A percentile compares a stretch with the other conserved stretches of the same genome.
Evolutionary conservation across 805 yeast species (phyloP).

Genomic region (Kuraishia ogatae): DNA sequence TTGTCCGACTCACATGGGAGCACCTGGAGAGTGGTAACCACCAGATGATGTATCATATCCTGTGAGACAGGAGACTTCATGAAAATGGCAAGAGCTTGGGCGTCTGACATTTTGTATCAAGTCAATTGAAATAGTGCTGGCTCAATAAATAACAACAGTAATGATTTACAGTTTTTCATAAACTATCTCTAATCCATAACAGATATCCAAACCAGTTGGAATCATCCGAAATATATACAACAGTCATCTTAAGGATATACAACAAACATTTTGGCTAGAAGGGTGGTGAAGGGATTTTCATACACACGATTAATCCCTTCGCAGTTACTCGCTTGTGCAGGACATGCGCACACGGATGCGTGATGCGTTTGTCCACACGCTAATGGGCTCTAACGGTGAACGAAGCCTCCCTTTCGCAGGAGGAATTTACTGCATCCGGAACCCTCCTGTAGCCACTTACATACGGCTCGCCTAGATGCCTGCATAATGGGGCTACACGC

Average conservation of each 20-base stretch:
- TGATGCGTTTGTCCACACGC: background rate
- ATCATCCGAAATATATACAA: background rate
- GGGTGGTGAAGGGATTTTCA: background rate
- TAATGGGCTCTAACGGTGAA: background rate
- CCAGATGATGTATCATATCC: constrained; percentile 65
- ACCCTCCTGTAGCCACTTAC: background rate
- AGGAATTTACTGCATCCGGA: background rate
- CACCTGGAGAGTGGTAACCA: constrained; percentile 57
- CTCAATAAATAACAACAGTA: background rate
- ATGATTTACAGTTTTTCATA: background rate
- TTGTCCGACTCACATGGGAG: constrained; percentile 42
- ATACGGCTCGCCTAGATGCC: background rate
- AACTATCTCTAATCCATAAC: background rate
- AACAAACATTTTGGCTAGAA: background rate
- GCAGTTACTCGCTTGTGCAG: background rate
- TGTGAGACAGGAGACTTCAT: constrained; percentile 62
- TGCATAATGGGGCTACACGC: background rate
- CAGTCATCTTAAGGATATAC: background rate
- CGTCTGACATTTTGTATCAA: constrained; percentile 28
- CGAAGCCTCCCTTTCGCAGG: background rate
- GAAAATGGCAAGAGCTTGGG: constrained; percentile 50
- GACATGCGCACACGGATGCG: background rate
- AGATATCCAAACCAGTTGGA: background rate
- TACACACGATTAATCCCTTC: background rate
- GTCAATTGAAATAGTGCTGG: background rate